Percentiles rank a stretch among this genome's conserved stretches.
Evolutionary conservation across 2,329 filamentous ascomycete genomes (phyloP).

Genomic region (Aureobasidium sp.): DNA sequence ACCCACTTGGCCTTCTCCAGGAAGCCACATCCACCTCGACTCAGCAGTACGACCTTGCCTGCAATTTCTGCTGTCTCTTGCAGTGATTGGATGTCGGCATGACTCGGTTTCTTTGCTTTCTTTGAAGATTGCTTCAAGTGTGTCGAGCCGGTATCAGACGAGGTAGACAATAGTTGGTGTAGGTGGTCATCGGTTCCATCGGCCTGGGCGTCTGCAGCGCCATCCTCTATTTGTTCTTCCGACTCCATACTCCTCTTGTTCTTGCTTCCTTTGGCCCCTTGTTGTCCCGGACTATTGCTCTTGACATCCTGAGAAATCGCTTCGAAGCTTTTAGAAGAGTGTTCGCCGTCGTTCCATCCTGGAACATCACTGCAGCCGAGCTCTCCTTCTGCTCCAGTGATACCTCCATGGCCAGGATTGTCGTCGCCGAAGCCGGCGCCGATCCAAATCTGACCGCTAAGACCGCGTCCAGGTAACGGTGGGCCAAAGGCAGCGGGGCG

Average conservation of each 20-base stretch:
- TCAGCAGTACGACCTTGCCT: slow-evolving; percentile 86
- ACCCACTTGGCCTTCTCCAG: slow-evolving; percentile 97
- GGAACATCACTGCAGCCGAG: slow-evolving; percentile 92
- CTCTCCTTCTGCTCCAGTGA: slow-evolving; percentile 63
- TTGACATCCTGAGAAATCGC: slow-evolving; percentile 31
- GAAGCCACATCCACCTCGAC: slow-evolving; percentile 90
- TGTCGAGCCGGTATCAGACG: slow-evolving; percentile 36
- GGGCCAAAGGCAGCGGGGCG: slow-evolving; percentile 91
- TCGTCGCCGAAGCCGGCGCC: slow-evolving; percentile 88
- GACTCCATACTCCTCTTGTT: slow-evolving; percentile 20
- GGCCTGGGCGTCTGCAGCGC: slow-evolving; percentile 34
- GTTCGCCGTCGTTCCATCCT: slow-evolving; percentile 64
- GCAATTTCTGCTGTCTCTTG: slow-evolving; percentile 89
- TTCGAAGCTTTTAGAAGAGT: slow-evolving; percentile 15
- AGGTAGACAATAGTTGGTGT: slow-evolving; percentile 51
- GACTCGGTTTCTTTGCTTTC: slow-evolving; percentile 35
- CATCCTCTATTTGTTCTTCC: slow-evolving; percentile 9
- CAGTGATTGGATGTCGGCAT: slow-evolving; percentile 85
- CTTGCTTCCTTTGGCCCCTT: slow-evolving; percentile 21
- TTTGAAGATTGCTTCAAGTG: slow-evolving; percentile 31
- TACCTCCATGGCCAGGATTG: slow-evolving; percentile 51
- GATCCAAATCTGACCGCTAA: slow-evolving; percentile 89
- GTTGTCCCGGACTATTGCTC: slow-evolving; percentile 20
- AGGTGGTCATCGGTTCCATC: slow-evolving; percentile 85
- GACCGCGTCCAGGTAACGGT: slow-evolving; percentile 61